Evolutionary conservation across 306 rosid species (phyloP), one percentile per base, ranked within the genome.

Genomic region (Fragaria nilgerrensis): DNA sequence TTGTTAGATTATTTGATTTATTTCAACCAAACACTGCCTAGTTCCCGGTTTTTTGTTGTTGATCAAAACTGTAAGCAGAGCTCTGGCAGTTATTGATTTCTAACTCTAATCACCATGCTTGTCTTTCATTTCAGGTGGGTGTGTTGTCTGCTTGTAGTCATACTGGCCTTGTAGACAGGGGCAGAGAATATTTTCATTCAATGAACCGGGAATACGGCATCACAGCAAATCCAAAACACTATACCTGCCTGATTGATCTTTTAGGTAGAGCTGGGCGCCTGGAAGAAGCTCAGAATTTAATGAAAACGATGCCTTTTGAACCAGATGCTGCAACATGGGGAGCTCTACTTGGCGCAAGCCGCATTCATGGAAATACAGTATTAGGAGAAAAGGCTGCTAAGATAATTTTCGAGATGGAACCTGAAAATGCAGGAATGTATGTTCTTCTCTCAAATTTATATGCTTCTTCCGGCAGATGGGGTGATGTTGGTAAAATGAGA

Each of bases 401-500:
- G 85, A 89, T 88, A 75, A 87, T 92, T 78, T 92, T 92, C 47
- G 84, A 88, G 87, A 87, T 92, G 94, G 96, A 90, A 81, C 97
- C 96, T 70, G 87, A 89, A 20, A 89, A 90, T 84, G 70, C 97
- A 14, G 97, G 96, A 70, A 92, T 89, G 96, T 92, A 92, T 79
- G 91, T 92, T 72, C 94, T 92, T 77, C 94, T 92, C 73, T 92
- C 94, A 84, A 92, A 92, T 78, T 82, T 92, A 86, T 90, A 92
- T 81, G 97, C 97, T 79, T 85, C 97, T 82, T 89, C 96, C 0
- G 94, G 96, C 20, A 92, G 97, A 85, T 92, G 97, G 97, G 82
- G 76, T 16, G 94, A 90, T 77, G 92, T 87, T 81, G 82, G 87
- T 39, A 87, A 86, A 74, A 92, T 92, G 92, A 85, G 97, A 81